These are phyloP conservation scores for Gracilaria domingensis DNA, from an alignment of 23 red algal genomes.

Conservation along the genomic window DNA sequence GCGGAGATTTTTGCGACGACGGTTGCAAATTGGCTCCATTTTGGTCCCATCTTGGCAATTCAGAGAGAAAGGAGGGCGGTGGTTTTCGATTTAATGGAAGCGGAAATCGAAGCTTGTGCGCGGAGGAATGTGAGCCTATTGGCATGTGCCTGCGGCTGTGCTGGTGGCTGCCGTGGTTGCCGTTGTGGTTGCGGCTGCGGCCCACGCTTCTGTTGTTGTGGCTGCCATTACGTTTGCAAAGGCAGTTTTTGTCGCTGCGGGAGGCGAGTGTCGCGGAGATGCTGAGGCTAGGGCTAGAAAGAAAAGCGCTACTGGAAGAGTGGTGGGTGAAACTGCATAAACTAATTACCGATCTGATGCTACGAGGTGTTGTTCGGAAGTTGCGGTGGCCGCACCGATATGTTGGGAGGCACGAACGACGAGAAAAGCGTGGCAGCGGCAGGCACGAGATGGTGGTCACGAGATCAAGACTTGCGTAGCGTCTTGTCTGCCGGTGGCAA, in stretches of 20 bases:
- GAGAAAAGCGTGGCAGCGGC: background rate
- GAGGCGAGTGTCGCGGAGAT: background rate
- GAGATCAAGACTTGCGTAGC: background rate
- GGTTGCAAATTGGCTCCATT: background rate
- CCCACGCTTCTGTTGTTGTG: background rate
- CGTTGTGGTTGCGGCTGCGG: background rate
- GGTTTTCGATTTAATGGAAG: background rate
- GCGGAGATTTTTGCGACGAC: background rate
- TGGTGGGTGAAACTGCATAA: background rate
- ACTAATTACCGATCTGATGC: background rate
- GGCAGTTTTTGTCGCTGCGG: background rate
- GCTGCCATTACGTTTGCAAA: background rate
- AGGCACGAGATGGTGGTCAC: background rate
- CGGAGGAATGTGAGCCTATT: background rate
- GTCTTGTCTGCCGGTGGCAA: background rate
- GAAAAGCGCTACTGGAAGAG: conserved; percentile 5
- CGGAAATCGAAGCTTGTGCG: background rate
- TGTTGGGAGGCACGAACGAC: background rate
- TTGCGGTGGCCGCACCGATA: background rate
- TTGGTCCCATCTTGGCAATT: background rate
- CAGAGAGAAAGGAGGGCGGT: background rate
- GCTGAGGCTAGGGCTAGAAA: background rate
- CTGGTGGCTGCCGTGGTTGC: background rate
- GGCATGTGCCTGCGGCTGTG: background rate
- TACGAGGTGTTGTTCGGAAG: conserved; percentile 9